phyloP scores from a whole-genome alignment of 768 basidiomycete genomes.

The Phaeotremella skinneri region DNA sequence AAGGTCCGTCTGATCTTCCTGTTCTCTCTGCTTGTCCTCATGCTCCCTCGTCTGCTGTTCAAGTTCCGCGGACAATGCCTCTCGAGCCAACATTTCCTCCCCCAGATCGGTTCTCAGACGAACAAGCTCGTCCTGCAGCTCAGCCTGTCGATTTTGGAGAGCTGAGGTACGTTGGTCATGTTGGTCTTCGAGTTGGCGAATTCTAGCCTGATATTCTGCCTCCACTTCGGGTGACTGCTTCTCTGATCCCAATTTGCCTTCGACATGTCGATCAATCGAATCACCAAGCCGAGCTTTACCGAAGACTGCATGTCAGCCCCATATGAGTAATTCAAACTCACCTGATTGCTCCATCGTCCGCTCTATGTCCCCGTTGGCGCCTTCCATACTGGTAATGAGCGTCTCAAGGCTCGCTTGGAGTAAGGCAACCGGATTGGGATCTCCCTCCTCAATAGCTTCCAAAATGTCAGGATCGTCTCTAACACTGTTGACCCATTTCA shows the following conservation, averaged over 20 bases:
- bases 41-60: slow-evolving; percentile 27
- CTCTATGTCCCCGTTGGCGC: slow-evolving; percentile 75
- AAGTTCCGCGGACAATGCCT: slow-evolving; percentile 40
- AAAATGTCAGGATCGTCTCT: slow-evolving; percentile 36
- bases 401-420: slow-evolving; percentile 65
- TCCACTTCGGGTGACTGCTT: slow-evolving; percentile 63
- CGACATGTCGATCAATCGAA: slow-evolving; percentile 62
- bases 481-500: slow-evolving; percentile 24
- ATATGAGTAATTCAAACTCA: slow-evolving; percentile 53
- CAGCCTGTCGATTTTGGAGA: slow-evolving; percentile 34
- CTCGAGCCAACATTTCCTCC: slow-evolving; percentile 40
- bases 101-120: slow-evolving; percentile 37
- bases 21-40: slow-evolving; percentile 28
- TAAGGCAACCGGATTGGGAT: slow-evolving; percentile 60
- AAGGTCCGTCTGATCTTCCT: slow-evolving; percentile 35
- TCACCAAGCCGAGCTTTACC: slow-evolving; percentile 50
- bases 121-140: slow-evolving; percentile 38
- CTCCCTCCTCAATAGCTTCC: slow-evolving; percentile 14
- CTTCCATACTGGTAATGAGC: slow-evolving; percentile 73
- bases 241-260: slow-evolving; percentile 62
- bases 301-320: slow-evolving; percentile 4
- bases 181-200: slow-evolving; percentile 24
- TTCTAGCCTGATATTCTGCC: slow-evolving; percentile 17
- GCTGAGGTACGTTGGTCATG: slow-evolving; percentile 20
- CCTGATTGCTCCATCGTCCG: slow-evolving; percentile 79